Percentiles rank a stretch among this genome's conserved stretches.
Conservation (phyloP, 306 rosid species). For the Gastrolobium bilobum region DNA sequence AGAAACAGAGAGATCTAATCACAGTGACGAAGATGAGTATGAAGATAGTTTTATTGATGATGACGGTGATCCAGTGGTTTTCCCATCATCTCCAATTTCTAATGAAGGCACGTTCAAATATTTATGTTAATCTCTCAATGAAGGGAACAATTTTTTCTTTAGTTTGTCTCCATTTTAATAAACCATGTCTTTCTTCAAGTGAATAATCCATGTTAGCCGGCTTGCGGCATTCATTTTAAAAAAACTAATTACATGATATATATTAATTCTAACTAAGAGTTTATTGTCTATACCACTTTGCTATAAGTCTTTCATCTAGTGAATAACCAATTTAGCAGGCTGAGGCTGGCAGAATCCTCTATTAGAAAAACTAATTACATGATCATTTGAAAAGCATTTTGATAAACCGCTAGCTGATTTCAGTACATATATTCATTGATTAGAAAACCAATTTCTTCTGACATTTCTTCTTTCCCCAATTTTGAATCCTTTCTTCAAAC, state of each 20-base stretch:
- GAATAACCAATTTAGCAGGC: too few relatives aligned
- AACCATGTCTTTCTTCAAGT: background rate
- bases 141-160: background rate
- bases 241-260: too few relatives aligned
- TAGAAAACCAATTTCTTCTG: background rate
- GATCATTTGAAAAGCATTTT: background rate
- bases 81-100: conserved; percentile 61
- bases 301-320: too few relatives aligned
- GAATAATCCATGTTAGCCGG: too few relatives aligned
- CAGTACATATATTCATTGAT: background rate
- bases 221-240: too few relatives aligned
- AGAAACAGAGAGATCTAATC: conserved; percentile 70
- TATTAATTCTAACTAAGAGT: background rate
- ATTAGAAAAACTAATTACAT: background rate
- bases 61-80: conserved; percentile 57
- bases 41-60: conserved; percentile 90
- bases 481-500: background rate
- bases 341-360: background rate
- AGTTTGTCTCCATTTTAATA: background rate
- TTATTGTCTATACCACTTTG: background rate
- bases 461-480: background rate
- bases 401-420: background rate
- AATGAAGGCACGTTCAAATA: conserved; percentile 54
- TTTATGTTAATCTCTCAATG: background rate
- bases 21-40: conserved; percentile 71